Evolutionary conservation across 1,284 basidiomycete species (phyloP), one percentile per base, ranked within the genome.

Genomic region (Leccinum subfulvum): DNA sequence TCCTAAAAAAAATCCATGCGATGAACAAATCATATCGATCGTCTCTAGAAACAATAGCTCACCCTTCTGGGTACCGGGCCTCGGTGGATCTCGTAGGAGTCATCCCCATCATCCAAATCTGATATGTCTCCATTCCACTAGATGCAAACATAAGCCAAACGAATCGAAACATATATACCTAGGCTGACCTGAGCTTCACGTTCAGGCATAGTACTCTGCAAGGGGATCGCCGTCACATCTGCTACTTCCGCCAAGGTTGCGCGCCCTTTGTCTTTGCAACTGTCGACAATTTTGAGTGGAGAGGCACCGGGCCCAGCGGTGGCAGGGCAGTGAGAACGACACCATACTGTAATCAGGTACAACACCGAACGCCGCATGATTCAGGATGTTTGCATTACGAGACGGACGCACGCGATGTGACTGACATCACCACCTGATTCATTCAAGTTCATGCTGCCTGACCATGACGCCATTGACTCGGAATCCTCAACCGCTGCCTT

Each of bases 141-240:
- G 37, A 49, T 1, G 18, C 13, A 58, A 7, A 26, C 9, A 58
- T 56, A 4, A 55, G 14, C 13, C 11, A 44, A 47, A 52, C 3
- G 0, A 1, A 44, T 35, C 7, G 2, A 5, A 55, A 23, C 33
- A 0, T 37, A 37, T 37, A 60, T 9, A 13, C n/a, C n/a, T n/a
- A n/a, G n/a, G 64, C 81, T 71, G 30, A 82, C 84, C 66, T 73
- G 75, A 30, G 74, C 73, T 51, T 83, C 79, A 41, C 67, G 73
- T 59, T 84, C 81, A n/a, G 37, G 78, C 82, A 65, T 89, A 89
- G 67, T 88, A 89, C 63, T 84, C 81, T 2, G 82, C 83, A 57
- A 90, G 76, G 1, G 88, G 86, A 68, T 90, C 88, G n/a, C 76
- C 67, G 7, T 56, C 58, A 44, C n/a, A n/a, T 53, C 54, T 13